Evolutionary conservation across 2,329 filamentous ascomycete species (phyloP).

Genomic region (Dryadomyces sulphureus): DNA sequence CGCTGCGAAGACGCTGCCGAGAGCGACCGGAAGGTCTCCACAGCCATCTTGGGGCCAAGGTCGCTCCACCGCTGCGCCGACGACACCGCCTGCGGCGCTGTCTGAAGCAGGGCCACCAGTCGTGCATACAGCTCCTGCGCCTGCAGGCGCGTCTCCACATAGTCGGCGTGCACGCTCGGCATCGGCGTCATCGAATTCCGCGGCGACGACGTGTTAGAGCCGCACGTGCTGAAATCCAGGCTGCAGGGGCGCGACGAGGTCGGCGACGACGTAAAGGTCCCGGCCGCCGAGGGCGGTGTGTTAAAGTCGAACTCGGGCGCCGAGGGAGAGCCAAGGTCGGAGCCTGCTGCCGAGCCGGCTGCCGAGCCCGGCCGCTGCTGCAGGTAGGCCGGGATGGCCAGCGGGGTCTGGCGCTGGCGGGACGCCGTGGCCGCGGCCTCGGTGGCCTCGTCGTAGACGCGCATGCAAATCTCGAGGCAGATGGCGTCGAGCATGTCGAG

Average conservation of each 20-base stretch:
- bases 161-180: constrained; percentile 17
- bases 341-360: background rate
- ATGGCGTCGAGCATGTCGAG: constrained; percentile 47
- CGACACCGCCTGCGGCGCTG: constrained; percentile 26
- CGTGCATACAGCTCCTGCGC: constrained; percentile 35
- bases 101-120: constrained; percentile 39
- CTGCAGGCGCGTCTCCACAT: constrained; percentile 26
- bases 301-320: constrained; percentile 12
- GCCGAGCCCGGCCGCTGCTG: background rate
- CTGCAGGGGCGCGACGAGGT: constrained; percentile 35
- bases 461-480: constrained; percentile 50
- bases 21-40: constrained; percentile 41
- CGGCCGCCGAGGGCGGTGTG: constrained; percentile 6
- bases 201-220: constrained; percentile 35
- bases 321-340: too few species aligned
- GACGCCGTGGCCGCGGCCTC: background rate
- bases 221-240: constrained; percentile 32
- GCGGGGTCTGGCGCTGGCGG: background rate
- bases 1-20: too few species aligned
- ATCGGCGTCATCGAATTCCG: constrained; percentile 24
- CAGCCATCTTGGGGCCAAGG: constrained; percentile 36
- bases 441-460: constrained; percentile 35
- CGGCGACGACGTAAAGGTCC: constrained; percentile 9
- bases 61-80: constrained; percentile 33
- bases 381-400: constrained; percentile 6